A percentile compares a stretch with the other conserved stretches of the same genome.
phyloP scores from a whole-genome alignment of 2,329 filamentous ascomycete species.

The Beauveria bassiana region DNA sequence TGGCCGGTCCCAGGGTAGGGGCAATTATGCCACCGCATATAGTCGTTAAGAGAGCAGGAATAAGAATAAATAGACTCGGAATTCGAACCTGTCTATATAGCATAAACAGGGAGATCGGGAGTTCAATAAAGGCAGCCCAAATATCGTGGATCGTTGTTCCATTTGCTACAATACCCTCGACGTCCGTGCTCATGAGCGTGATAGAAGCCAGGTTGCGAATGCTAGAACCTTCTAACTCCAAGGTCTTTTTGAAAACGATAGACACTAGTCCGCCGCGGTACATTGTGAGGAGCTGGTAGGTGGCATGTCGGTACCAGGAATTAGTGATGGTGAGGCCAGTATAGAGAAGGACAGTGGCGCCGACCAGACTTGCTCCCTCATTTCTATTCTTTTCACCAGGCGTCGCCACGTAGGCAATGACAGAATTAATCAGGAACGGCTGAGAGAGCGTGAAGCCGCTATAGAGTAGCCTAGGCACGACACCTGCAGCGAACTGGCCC shows the following conservation, averaged over 20 bases:
- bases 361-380: slow-evolving; percentile 30
- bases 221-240: slow-evolving; percentile 22
- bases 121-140: slow-evolving; percentile 31
- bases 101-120: slow-evolving; percentile 29
- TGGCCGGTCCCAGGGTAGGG: slow-evolving; percentile 24
- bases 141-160: slow-evolving; percentile 25
- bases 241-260: slow-evolving; percentile 42
- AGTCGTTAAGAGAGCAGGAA: slow-evolving; percentile 18
- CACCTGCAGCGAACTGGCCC: slow-evolving; percentile 22
- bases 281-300: slow-evolving; percentile 29
- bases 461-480: slow-evolving; percentile 30
- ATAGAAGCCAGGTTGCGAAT: slow-evolving; percentile 28
- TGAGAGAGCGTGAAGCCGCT: slow-evolving; percentile 37
- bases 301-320: slow-evolving; percentile 26
- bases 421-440: slow-evolving; percentile 34
- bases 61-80: slow-evolving; percentile 21
- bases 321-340: slow-evolving; percentile 31
- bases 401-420: slow-evolving; percentile 23
- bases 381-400: slow-evolving; percentile 18
- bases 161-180: slow-evolving; percentile 27
- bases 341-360: slow-evolving; percentile 32
- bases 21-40: slow-evolving; percentile 17
- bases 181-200: slow-evolving; percentile 39
- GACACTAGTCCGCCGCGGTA: slow-evolving; percentile 30
- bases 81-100: slow-evolving; percentile 27